A percentile compares a stretch with the other conserved stretches of the same genome.
phyloP scores from a whole-genome alignment of 768 basidiomycete species.

The Termitomyces sp. region DNA sequence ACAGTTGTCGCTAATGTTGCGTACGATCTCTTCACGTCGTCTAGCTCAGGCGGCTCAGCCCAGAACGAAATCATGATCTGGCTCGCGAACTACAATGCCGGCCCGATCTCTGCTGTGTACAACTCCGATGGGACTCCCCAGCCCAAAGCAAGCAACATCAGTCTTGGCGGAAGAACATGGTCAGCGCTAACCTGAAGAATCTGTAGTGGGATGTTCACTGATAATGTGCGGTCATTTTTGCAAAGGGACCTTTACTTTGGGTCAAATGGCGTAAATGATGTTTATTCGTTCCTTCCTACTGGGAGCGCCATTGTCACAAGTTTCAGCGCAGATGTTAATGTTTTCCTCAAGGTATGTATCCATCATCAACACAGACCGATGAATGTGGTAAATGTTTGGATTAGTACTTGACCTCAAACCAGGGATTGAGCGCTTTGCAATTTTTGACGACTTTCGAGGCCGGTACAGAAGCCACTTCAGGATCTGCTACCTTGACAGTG shows the following conservation, averaged over 20 bases:
- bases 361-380: neutral
- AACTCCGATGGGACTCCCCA: constrained; percentile 41
- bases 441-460: constrained; percentile 59
- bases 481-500: constrained; percentile 54
- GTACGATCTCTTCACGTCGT: constrained; percentile 64
- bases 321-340: constrained; percentile 53
- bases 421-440: constrained; percentile 46
- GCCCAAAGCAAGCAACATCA: constrained; percentile 42
- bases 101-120: constrained; percentile 54
- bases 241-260: constrained; percentile 54
- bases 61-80: constrained; percentile 62
- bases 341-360: constrained; percentile 45
- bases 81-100: constrained; percentile 56
- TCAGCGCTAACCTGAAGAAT: constrained; percentile 15
- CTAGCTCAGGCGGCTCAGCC: constrained; percentile 42
- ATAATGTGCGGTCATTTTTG: neutral
- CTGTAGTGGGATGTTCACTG: neutral
- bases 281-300: constrained; percentile 46
- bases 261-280: constrained; percentile 49
- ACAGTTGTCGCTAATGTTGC: constrained; percentile 52
- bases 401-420: constrained; percentile 49
- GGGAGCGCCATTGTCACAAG: constrained; percentile 33
- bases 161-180: constrained; percentile 50
- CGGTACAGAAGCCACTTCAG: constrained; percentile 61
- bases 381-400: neutral